These are phyloP conservation scores for Sordariomycetes sp. DNA, from an alignment of 2,329 filamentous ascomycete genomes.

Conservation along the genomic window DNA sequence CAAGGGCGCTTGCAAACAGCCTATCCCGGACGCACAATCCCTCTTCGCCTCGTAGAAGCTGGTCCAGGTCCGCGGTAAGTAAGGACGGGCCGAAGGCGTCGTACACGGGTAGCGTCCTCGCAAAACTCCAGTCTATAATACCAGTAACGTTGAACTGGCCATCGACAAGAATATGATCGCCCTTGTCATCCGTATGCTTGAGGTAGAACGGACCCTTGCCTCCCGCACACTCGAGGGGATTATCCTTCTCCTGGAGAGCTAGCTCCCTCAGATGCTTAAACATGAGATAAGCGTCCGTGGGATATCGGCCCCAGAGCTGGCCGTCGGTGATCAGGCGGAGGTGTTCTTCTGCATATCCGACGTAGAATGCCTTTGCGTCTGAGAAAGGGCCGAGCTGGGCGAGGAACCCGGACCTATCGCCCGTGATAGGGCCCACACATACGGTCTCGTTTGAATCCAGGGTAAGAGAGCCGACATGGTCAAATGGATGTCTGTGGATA, in stretches of 20 bases:
- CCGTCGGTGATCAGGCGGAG: slow-evolving; percentile 17
- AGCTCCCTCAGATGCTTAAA: slow-evolving; percentile 24
- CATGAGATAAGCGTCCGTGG: slow-evolving; percentile 19
- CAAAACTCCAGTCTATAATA: slow-evolving; percentile 9
- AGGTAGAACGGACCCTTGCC: slow-evolving; percentile 20
- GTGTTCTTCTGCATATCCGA: slow-evolving; percentile 13
- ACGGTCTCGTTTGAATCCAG: slow-evolving; percentile 4
- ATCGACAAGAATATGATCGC: slow-evolving; percentile 12
- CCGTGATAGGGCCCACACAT: slow-evolving; percentile 6
- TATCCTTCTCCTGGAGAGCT: neutral
- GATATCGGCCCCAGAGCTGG: slow-evolving; percentile 18
- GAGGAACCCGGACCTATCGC: slow-evolving; percentile 7
- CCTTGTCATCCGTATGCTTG: slow-evolving; percentile 34
- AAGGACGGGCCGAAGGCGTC: slow-evolving; percentile 8
- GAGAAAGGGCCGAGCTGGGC: slow-evolving; percentile 11
- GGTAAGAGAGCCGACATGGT: slow-evolving; percentile 4
- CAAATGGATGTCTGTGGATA: slow-evolving; percentile 3
- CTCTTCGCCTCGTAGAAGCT: slow-evolving; percentile 3
- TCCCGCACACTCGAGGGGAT: slow-evolving; percentile 6
- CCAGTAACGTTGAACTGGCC: slow-evolving; percentile 29
- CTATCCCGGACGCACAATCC: neutral
- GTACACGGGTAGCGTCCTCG: slow-evolving; percentile 7
- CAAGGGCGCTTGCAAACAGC: slow-evolving; percentile 1
- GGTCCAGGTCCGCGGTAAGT: neutral
- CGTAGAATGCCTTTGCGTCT: slow-evolving; percentile 11